Evolutionary conservation across 2,329 filamentous ascomycete genomes (phyloP), one percentile per base, ranked within the genome.

Genomic region (Fusarium nematophilum): DNA sequence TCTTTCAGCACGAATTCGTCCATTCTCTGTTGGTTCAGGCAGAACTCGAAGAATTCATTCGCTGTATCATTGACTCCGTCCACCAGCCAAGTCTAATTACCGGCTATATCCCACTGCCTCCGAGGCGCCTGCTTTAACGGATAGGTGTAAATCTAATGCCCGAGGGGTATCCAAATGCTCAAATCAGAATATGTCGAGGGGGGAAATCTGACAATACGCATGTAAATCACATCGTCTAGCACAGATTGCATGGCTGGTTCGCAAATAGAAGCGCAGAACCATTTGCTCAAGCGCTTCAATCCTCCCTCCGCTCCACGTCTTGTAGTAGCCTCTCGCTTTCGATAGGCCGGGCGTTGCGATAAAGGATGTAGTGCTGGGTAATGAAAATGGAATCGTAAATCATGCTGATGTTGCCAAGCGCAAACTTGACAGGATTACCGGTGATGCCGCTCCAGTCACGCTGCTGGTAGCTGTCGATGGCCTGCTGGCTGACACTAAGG

Each of bases 391-490:
- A 62, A 72, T 98, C 94, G 73, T 97, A 98, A 3, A 91, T 73
- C 67, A 98, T 89, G 53, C 89, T 92, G 38, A 97, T 86, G 70
- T 96, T 94, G 11, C 91, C 90, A 34, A 98, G 82, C 3, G 88
- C 87, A 54, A 98, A 87, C 78, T 98, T 99, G 66, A 95, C 89
- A 1, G 93, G 92, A 73, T 98, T 98, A 1, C 93, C 94, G 0
- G 89, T 93, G 53, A 98, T 82, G 17, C 94, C 95, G 40, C 89
- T 90, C 93, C 94, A 97, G 78, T 97, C 92, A 50, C 83, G 84
- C 74, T 95, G 88, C 30, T 96, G 78, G 54, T 89, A 92, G 56
- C 92, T 93, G 78, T 98, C 95, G 58, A 98, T 88, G 17, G 89
- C 78, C 59, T 96, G 84, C 76, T 99, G 95, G 3, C 85, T 78